Evolutionary conservation across 2,329 filamentous ascomycete species (phyloP).

Genomic region (Aulographum hederae): DNA sequence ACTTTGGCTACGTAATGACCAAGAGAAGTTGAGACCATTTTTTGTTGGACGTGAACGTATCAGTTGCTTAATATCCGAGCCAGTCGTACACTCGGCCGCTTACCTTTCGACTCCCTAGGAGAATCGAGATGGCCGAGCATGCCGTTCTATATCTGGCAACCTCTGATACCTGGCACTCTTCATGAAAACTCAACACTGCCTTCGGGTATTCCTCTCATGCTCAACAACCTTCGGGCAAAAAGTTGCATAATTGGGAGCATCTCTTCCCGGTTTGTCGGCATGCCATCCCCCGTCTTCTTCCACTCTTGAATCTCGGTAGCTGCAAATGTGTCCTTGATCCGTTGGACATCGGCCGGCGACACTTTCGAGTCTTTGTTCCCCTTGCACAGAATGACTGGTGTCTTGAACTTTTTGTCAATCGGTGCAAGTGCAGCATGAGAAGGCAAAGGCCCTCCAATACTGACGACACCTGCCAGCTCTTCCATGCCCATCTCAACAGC

Average conservation of each 20-base stretch:
- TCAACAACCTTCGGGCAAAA: conserved; percentile 46
- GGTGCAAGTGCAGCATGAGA: conserved; percentile 18
- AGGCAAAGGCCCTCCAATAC: conserved; percentile 43
- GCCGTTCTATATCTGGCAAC: too few relatives aligned
- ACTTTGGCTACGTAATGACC: conserved; percentile 11
- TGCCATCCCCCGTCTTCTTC: conserved; percentile 48
- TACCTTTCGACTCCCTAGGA: too few relatives aligned
- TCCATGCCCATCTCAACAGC: conserved; percentile 15
- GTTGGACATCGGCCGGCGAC: conserved; percentile 43
- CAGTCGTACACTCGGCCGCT: too few relatives aligned
- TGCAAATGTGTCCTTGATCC: conserved; percentile 46
- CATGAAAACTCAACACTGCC: conserved; percentile 29
- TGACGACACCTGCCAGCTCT: conserved; percentile 38
- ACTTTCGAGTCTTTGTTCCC: conserved; percentile 33
- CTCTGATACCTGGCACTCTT: too few relatives aligned
- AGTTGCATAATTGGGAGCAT: conserved; percentile 83
- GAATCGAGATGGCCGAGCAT: too few relatives aligned
- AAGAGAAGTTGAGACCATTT: too few relatives aligned
- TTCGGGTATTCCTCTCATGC: conserved; percentile 32
- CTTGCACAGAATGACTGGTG: conserved; percentile 44
- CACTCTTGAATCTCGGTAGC: conserved; percentile 19
- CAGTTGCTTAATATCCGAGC: too few relatives aligned
- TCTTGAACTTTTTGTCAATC: conserved; percentile 29
- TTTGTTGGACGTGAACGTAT: too few relatives aligned
- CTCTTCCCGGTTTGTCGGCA: conserved; percentile 72